Conservation (phyloP, 306 rosid species). For the Alnus glutinosa region DNA sequence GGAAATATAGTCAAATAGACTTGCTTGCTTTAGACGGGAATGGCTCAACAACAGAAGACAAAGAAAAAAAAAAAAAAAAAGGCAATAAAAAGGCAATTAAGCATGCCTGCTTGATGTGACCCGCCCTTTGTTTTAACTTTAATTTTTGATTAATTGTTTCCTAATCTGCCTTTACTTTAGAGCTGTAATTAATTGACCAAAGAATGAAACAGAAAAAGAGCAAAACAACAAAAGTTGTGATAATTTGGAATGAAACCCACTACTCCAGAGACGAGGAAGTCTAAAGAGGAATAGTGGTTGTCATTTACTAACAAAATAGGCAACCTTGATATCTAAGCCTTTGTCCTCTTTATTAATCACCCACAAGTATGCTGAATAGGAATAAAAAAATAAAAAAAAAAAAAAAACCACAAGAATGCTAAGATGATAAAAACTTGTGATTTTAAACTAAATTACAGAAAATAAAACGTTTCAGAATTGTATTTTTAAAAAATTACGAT, state of each 20-base stretch:
- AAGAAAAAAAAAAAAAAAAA: neutral
- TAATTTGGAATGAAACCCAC: too few relatives aligned
- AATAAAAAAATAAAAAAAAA: too few relatives aligned
- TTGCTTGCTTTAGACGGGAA: too few relatives aligned
- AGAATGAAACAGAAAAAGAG: neutral
- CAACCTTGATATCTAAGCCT: neutral
- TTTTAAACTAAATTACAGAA: too few relatives aligned
- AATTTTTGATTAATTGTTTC: neutral
- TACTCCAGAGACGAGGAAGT: neutral
- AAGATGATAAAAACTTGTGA: too few relatives aligned
- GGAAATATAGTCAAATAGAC: too few relatives aligned
- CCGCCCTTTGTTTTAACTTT: neutral
- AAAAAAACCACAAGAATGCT: too few relatives aligned
- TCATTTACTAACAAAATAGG: neutral
- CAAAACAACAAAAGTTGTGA: neutral
- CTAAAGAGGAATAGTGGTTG: neutral
- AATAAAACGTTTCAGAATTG: too few relatives aligned
- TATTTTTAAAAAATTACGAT: too few relatives aligned
- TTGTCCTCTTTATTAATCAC: neutral
- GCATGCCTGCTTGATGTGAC: neutral
- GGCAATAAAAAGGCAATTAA: neutral
- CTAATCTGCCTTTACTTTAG: slow-evolving; percentile 9
- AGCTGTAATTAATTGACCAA: slow-evolving; percentile 9
- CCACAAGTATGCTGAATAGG: neutral
- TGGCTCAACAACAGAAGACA: neutral